A percentile compares a stretch with the other conserved stretches of the same genome.
These are phyloP conservation scores for Russula compacta DNA, from an alignment of 768 basidiomycete species.

Conservation along the genomic window DNA sequence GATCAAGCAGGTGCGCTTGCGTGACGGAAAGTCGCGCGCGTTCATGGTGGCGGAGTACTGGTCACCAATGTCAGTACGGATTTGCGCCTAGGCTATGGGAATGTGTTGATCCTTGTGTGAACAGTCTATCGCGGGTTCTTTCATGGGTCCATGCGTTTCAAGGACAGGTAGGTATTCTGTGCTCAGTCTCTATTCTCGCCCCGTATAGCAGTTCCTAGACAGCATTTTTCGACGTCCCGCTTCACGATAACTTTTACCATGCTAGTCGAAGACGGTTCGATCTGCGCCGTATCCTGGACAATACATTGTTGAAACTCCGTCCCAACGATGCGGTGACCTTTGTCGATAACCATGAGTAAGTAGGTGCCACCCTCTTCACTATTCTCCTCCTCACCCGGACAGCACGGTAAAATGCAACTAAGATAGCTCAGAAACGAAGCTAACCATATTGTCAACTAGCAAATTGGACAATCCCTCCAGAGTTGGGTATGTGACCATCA, in stretches of 20 bases:
- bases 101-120: slow-evolving; percentile 29
- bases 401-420: slow-evolving; percentile 48
- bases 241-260: slow-evolving; percentile 74
- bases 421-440: not conserved
- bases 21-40: slow-evolving; percentile 37
- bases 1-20: slow-evolving; percentile 45
- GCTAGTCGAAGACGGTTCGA: slow-evolving; percentile 76
- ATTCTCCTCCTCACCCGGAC: slow-evolving; percentile 10
- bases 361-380: slow-evolving; percentile 9
- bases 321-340: slow-evolving; percentile 84
- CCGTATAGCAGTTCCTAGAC: slow-evolving; percentile 37
- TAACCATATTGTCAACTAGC: slow-evolving; percentile 27
- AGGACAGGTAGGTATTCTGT: slow-evolving; percentile 43
- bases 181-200: not conserved
- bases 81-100: not conserved
- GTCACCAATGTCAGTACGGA: slow-evolving; percentile 50
- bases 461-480: slow-evolving; percentile 67
- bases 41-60: slow-evolving; percentile 80
- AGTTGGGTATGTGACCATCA: slow-evolving; percentile 56
- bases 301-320: slow-evolving; percentile 54
- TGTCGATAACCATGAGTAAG: slow-evolving; percentile 86
- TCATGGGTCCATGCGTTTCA: slow-evolving; percentile 52
- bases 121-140: slow-evolving; percentile 32
- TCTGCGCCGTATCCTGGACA: slow-evolving; percentile 61
- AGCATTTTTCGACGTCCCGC: slow-evolving; percentile 84